Evolutionary conservation across 108 stramenopile genomes (phyloP), one percentile per base, ranked within the genome.

Genomic region (Schizochytrium sp.): DNA sequence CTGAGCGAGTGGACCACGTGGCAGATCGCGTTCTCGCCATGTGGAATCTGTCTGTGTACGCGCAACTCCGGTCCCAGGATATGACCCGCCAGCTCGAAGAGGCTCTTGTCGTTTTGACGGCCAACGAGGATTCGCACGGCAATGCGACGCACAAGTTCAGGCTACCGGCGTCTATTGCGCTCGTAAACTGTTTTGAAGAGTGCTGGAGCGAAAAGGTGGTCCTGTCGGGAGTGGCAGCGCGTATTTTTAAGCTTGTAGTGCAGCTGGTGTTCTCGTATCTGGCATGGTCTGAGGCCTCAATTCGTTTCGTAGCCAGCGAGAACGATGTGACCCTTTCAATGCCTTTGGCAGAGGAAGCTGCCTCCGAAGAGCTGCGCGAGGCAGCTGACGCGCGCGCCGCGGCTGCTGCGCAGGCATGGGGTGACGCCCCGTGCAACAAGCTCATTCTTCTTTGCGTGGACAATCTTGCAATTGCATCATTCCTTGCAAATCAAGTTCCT

Each of bases 21-120:
- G 51, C 45, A 12, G 51, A 83, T 3, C 48, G 28, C 48, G 51
- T 53, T 53, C 76, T 83, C 12, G 76, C 48, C n/a, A 47, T 83
- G 76, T 83, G 76, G 76, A 83, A 83, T 45, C 76, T 83, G 6
- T 83, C 76, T 18, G 76, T 83, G 4, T 83, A 83, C 51, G 51
- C 51, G 51, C 76, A 83, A 45, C 76, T 83, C 4, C 76, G 76
- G 19, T 8, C 76, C 19, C 76, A 83, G 51, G 76, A 83, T 8
- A 83, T 83, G 76, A 25, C 51, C n/a, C 76, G 51, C 14, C 44
- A 23, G 76, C 51, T 83, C n/a, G 76, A 83, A 6, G 76, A 83
- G 76, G 45, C 76, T 6, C 51, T 47, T 4, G 18, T 41, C 23
- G 72, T 19, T 18, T 19, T 18, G 72, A 41, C 23, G 2, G 1